Conservation (phyloP, 2,329 filamentous ascomycete species). For the Stemphylium vesicarium region DNA sequence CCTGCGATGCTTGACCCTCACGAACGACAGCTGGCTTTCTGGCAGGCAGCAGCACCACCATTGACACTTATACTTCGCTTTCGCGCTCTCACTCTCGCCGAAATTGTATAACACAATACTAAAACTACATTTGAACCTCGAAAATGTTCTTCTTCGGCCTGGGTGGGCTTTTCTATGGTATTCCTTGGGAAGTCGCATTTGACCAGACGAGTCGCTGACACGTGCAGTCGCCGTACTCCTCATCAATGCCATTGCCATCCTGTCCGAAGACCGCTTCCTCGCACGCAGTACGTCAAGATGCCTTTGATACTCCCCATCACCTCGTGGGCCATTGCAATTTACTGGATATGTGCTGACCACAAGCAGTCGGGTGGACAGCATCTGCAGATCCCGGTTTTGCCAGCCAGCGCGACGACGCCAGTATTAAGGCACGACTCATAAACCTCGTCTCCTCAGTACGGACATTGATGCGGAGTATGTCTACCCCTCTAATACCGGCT, state of each 20-base stretch:
- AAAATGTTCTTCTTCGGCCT: constrained; percentile 73
- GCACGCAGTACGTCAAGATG: constrained; percentile 68
- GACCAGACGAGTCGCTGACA: constrained; percentile 22
- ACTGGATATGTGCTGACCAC: constrained; percentile 9
- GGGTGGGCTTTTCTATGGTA: constrained; percentile 77
- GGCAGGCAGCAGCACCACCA: constrained; percentile 21
- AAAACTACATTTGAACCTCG: background rate
- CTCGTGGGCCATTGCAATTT: background rate
- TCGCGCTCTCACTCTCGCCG: background rate
- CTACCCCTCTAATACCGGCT: background rate
- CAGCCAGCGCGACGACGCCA: constrained; percentile 70
- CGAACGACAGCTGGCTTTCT: constrained; percentile 32
- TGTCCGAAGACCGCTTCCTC: constrained; percentile 94
- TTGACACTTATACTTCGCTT: background rate
- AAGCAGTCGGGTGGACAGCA: constrained; percentile 77
- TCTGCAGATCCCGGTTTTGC: constrained; percentile 79
- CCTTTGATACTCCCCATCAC: background rate
- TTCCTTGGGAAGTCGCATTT: constrained; percentile 1
- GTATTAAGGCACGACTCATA: constrained; percentile 84
- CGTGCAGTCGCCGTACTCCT: constrained; percentile 77
- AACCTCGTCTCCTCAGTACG: constrained; percentile 89
- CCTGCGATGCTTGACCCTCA: constrained; percentile 4
- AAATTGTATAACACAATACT: background rate
- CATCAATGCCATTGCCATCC: constrained; percentile 90
- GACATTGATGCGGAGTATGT: constrained; percentile 90